Base-by-base conservation (phyloP, 371 early-diverging fungal genomes). In the Mucor piriformis region DNA sequence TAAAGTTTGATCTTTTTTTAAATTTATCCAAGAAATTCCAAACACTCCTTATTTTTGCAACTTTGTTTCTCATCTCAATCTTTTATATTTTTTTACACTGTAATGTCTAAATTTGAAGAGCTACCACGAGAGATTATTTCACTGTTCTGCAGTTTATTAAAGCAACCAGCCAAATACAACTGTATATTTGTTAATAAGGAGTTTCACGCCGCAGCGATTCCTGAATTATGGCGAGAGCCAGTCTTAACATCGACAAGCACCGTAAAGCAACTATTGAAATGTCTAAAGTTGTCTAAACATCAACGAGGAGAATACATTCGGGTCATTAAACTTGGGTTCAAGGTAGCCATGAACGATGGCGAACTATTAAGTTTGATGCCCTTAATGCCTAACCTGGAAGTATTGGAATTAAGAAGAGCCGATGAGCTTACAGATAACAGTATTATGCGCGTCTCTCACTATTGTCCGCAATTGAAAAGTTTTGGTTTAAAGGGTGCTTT, bases 371-470 rank as follows among this genome's bases (percentile, higher is more conserved):
- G 59, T 25, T 48, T 74, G 33, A 37, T 73, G 27, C 63, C 34
- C 21, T 25, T 61, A 21, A 48, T 66, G 37, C 76, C 74, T n/a
- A 66, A 66, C n/a, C 51, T 79, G 40, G 79, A 76, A 48, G 64
- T 61, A 16, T 48, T 79, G 20, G 59, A 62, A 15, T 29, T 72
- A 46, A 38, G 50, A 13, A 50, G 63, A 37, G 66, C 76, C 35
- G 66, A 64, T 6, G 49, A 53, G 3, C 34, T 76, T n/a, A 73
- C 79, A 7, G 76, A 79, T 40, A 64, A 61, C n/a, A 73, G 76
- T 35, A 59, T 79, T 15, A 58, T 50, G 18, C 61, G 40, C 2
- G 53, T 79, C 16, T 61, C 70, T 0, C 42, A 38, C 2, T 57
- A 65, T 15, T 79, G 79, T 24, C 47, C 34, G 0, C 67, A 66